Evolutionary conservation across 257 asterid genomes (phyloP).

Genomic region (Vinca minor): DNA sequence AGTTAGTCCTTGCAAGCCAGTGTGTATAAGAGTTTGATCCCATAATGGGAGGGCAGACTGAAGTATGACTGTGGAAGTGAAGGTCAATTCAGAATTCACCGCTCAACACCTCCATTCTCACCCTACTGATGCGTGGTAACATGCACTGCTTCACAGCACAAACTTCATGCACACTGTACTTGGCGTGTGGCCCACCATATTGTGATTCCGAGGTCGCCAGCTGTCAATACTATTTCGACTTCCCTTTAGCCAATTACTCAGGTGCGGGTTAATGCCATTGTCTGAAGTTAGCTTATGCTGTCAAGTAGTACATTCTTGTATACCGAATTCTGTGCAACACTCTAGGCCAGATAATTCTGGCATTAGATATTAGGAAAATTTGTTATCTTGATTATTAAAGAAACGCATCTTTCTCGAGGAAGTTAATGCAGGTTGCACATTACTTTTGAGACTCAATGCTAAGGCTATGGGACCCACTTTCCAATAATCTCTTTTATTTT

Average conservation of each 20-base stretch:
- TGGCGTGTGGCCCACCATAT: conserved; percentile 88
- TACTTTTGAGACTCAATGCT: too few species aligned
- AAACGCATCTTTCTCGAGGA: too few species aligned
- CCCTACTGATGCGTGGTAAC: conserved; percentile 80
- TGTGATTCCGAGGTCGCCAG: conserved; percentile 86
- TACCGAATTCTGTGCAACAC: too few species aligned
- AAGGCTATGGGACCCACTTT: too few species aligned
- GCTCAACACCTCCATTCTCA: conserved; percentile 52
- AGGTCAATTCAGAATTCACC: conserved; percentile 53
- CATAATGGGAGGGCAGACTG: background rate
- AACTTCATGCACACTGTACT: conserved; percentile 77
- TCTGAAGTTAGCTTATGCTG: background rate
- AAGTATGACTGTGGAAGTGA: conserved; percentile 46
- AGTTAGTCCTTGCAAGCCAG: too few species aligned
- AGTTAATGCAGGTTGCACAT: too few species aligned
- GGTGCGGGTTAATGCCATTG: conserved; percentile 17
- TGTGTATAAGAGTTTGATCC: too few species aligned
- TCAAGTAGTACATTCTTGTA: too few species aligned
- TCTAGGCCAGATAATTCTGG: too few species aligned
- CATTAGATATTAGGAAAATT: too few species aligned
- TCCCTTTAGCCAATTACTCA: conserved; percentile 33
- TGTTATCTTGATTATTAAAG: too few species aligned
- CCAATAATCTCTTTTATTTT: too few species aligned
- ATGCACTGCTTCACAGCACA: conserved; percentile 78
- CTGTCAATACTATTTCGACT: conserved; percentile 62